Evolutionary conservation across 805 yeast species (phyloP), one percentile per base, ranked within the genome.

Genomic region (Candida maesae): DNA sequence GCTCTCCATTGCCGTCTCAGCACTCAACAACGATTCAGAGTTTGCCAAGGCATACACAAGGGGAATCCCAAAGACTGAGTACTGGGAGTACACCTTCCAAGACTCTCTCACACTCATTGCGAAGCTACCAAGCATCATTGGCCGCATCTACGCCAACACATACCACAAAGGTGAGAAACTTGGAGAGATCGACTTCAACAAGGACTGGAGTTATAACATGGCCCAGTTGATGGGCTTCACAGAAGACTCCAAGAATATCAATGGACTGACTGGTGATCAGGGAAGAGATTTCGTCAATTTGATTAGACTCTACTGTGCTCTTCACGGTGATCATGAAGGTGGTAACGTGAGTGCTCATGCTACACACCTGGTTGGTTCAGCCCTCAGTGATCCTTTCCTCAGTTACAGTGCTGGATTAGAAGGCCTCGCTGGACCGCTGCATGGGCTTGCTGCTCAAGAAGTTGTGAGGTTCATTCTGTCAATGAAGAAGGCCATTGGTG

Each of bases 401-500:
- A 78, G 88, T 35, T 79, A 80, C 54, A 71, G 88, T 42, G 87
- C 93, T 30, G 93, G 93, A 52, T 70, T 84, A 51, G 78, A 79
- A 64, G 95, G 95, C 55, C 70, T 84, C 47, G 93, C 95, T 25
- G 95, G 95, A 49, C 93, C 95, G 44, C 70, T 84, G 55, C 95
- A 84, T 65, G 93, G 93, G 25, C 71, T 84, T 52, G 95, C 93
- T 45, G 84, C 84, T 63, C 95, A 84, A 66, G 93, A 84, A 66
- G 93, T 84, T 41, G 79, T 84, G 50, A 76, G 82, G 59, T 84
- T 84, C 70, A 74, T 84, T 53, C 67, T 78, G 60, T 76, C 74
- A 54, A 76, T 82, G 81, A 72, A 73, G 63, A 65, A 62, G 19
- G 71, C 71, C 50, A 63, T 74, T 49, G 60, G 63, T 54, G 49